Evolutionary conservation across 495 filamentous ascomycete genomes (phyloP).

Genomic region (Articulospora tetracladia): DNA sequence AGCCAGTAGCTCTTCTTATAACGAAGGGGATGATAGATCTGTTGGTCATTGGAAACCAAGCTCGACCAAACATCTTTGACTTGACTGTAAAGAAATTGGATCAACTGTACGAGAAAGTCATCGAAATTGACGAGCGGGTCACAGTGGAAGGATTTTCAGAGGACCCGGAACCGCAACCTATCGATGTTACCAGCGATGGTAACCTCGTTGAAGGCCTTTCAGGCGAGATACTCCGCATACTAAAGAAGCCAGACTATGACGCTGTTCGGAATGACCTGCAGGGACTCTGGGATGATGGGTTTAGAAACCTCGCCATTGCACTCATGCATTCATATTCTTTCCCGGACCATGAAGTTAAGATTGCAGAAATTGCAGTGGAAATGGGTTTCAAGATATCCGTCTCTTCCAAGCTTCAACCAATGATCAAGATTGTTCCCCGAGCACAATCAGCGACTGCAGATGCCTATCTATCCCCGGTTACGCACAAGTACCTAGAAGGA

Average conservation of each 20-base stretch:
- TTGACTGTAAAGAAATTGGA: constrained; percentile 21
- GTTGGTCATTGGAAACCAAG: constrained; percentile 21
- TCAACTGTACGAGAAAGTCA: constrained; percentile 18
- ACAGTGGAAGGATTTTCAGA: constrained; percentile 25
- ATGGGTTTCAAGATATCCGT: constrained; percentile 27
- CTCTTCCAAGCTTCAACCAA: constrained; percentile 23
- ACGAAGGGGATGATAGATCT: constrained; percentile 28
- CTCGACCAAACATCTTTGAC: constrained; percentile 25
- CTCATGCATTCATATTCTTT: constrained; percentile 28
- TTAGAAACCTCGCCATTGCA: constrained; percentile 23
- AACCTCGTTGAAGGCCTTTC: constrained; percentile 41
- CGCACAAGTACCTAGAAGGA: constrained; percentile 24
- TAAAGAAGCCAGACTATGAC: constrained; percentile 16
- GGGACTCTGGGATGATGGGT: constrained; percentile 21
- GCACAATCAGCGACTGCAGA: constrained; percentile 29
- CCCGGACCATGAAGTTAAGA: constrained; percentile 29
- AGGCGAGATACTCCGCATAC: constrained; percentile 46
- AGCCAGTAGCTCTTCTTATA: constrained; percentile 15
- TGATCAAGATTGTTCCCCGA: constrained; percentile 31
- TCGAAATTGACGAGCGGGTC: constrained; percentile 27
- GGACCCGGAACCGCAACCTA: constrained; percentile 19
- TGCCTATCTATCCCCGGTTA: constrained; percentile 30
- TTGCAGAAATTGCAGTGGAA: constrained; percentile 43
- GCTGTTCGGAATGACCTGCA: constrained; percentile 19
- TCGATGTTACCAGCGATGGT: constrained; percentile 11